Evolutionary conservation across 805 yeast genomes (phyloP).

Genomic region (Saccharomycopsis fodiens): DNA sequence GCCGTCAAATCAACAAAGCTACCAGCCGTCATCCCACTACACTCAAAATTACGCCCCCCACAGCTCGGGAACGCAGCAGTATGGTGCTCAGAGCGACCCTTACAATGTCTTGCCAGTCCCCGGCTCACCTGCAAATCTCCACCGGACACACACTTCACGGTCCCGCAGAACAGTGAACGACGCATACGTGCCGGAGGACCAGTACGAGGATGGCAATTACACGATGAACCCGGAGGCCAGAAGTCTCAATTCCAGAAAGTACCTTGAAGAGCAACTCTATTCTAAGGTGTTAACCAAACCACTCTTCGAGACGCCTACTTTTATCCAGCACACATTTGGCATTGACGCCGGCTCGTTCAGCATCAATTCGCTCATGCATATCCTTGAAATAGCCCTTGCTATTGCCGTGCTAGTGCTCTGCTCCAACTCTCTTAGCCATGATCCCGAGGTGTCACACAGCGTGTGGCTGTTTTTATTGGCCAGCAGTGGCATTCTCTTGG

Average conservation of each 20-base stretch:
- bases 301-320: constrained; percentile 13
- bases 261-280: constrained; percentile 16
- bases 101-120: constrained; percentile 5
- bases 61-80: too few relatives aligned
- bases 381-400: constrained; percentile 16
- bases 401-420: constrained; percentile 15
- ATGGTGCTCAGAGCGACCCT: constrained; percentile 1
- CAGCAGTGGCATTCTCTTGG: constrained; percentile 29
- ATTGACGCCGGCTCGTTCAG: constrained; percentile 13
- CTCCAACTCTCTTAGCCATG: constrained; percentile 22
- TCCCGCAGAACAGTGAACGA: background rate
- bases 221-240: background rate
- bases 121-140: background rate
- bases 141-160: background rate
- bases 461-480: constrained; percentile 34
- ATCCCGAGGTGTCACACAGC: constrained; percentile 24
- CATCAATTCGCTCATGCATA: constrained; percentile 17
- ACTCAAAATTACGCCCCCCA: too few relatives aligned
- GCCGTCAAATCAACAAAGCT: too few relatives aligned
- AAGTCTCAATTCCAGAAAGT: constrained; percentile 6
- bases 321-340: constrained; percentile 17
- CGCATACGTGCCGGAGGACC: background rate
- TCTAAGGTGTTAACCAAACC: constrained; percentile 16
- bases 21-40: too few relatives aligned
- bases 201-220: background rate